Evolutionary conservation across 805 yeast genomes (phyloP).

Genomic region (Kuraishia capsulata): DNA sequence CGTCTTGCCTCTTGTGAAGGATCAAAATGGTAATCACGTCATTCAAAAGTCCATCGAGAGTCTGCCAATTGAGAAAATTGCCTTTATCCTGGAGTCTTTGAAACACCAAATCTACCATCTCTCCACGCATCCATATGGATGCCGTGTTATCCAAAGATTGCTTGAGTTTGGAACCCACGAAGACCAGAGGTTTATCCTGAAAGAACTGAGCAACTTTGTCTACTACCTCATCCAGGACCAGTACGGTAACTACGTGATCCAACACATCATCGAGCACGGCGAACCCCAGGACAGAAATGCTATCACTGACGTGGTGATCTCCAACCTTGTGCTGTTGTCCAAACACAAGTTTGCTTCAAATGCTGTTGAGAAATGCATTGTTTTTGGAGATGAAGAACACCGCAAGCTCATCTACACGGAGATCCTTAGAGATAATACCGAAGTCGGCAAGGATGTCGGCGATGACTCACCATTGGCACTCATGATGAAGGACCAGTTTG

Average conservation of each 20-base stretch:
- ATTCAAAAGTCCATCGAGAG: conserved; percentile 90
- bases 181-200: conserved; percentile 60
- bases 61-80: conserved; percentile 61
- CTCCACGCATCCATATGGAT: conserved; percentile 94
- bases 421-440: conserved; percentile 47
- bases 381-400: conserved; percentile 59
- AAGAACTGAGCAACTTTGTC: conserved; percentile 63
- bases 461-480: conserved; percentile 68
- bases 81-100: conserved; percentile 67
- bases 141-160: conserved; percentile 91
- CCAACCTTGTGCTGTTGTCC: conserved; percentile 61
- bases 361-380: conserved; percentile 90
- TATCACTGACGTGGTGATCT: conserved; percentile 61
- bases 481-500: conserved; percentile 98
- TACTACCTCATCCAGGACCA: conserved; percentile 85
- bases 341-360: conserved; percentile 96
- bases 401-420: conserved; percentile 54
- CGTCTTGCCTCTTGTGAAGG: conserved; percentile 68
- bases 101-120: conserved; percentile 68
- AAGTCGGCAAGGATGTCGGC: conserved; percentile 35
- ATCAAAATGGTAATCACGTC: conserved; percentile 97
- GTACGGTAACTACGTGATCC: conserved; percentile 96
- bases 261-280: conserved; percentile 88
- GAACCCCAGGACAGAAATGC: conserved; percentile 40
- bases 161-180: conserved; percentile 64